Evolutionary conservation across 495 filamentous ascomycete species (phyloP).

Genomic region (Mycothermus thermophilus): DNA sequence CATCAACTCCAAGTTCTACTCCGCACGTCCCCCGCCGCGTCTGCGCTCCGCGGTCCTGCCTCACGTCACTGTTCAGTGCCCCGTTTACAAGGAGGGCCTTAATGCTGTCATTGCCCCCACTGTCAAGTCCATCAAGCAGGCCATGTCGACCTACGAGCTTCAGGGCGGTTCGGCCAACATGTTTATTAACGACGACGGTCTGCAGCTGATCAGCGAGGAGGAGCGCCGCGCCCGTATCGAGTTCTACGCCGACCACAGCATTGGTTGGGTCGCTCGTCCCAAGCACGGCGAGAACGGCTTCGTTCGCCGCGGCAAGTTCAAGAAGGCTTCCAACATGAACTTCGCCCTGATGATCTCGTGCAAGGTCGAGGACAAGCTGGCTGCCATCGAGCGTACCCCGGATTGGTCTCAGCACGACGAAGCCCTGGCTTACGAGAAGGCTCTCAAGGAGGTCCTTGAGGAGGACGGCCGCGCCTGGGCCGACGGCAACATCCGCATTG

Average conservation of each 20-base stretch:
- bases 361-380: constrained; percentile 58
- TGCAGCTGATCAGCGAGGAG: constrained; percentile 55
- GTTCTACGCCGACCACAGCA: constrained; percentile 56
- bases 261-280: constrained; percentile 70
- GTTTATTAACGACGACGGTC: constrained; percentile 69
- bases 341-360: constrained; percentile 61
- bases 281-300: constrained; percentile 48
- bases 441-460: constrained; percentile 54
- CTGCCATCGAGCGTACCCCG: constrained; percentile 37
- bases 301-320: constrained; percentile 48
- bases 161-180: constrained; percentile 70
- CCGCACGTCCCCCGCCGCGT: constrained; percentile 47
- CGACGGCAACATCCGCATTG: constrained; percentile 65
- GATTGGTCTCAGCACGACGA: constrained; percentile 59
- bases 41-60: constrained; percentile 40
- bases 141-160: constrained; percentile 65
- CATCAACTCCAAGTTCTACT: constrained; percentile 67
- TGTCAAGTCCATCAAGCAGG: constrained; percentile 54
- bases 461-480: constrained; percentile 63
- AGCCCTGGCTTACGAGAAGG: constrained; percentile 51
- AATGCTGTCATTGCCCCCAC: constrained; percentile 51
- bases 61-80: constrained; percentile 58
- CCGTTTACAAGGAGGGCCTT: constrained; percentile 62
- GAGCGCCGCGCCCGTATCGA: constrained; percentile 53
- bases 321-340: constrained; percentile 81